Conservation (phyloP, 345 rosid species). For the Linum usitatissimum region DNA sequence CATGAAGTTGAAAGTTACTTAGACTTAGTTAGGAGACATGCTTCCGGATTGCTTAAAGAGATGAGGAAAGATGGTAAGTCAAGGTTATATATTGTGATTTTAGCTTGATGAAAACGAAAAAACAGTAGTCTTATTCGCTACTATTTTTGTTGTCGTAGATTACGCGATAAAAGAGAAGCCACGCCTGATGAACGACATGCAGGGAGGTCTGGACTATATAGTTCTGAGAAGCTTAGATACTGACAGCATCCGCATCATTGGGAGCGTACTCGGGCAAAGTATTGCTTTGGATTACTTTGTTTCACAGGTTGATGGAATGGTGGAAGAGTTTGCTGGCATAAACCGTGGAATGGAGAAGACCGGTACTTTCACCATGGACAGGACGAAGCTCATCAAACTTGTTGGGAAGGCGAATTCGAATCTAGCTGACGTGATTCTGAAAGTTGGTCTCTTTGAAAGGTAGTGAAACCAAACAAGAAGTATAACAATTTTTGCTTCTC, state of each 20-base stretch:
- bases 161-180: conserved; percentile 84
- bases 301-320: conserved; percentile 92
- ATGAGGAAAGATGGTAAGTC: conserved; percentile 66
- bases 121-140: background rate
- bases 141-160: conserved; percentile 33
- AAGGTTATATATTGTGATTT: background rate
- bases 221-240: conserved; percentile 68
- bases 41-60: conserved; percentile 72
- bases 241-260: conserved; percentile 75
- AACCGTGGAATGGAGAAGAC: conserved; percentile 82
- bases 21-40: conserved; percentile 54
- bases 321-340: conserved; percentile 89
- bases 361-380: conserved; percentile 90
- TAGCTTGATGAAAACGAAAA: background rate
- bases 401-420: conserved; percentile 97
- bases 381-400: conserved; percentile 76
- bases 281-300: conserved; percentile 91
- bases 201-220: conserved; percentile 71
- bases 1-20: conserved; percentile 55
- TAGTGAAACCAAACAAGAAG: conserved; percentile 14
- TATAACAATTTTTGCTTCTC: background rate
- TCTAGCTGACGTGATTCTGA: conserved; percentile 86
- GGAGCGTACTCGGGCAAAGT: conserved; percentile 92
- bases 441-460: conserved; percentile 97
- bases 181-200: conserved; percentile 55